These are phyloP conservation scores for Tulasnella sp. DNA, from an alignment of 768 basidiomycete genomes.

Conservation along the genomic window DNA sequence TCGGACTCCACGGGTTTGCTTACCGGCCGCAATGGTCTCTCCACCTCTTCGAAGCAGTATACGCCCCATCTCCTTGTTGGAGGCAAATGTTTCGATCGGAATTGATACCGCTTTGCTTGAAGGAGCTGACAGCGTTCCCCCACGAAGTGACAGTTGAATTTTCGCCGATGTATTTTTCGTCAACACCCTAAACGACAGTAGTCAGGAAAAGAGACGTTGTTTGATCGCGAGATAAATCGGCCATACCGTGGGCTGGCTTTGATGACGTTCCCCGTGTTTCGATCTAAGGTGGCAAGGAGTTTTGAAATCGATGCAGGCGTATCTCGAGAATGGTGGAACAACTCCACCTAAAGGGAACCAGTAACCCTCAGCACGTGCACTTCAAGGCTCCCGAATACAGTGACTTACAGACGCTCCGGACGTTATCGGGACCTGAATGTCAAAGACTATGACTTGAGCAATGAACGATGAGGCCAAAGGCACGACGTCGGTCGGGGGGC, in stretches of 20 bases:
- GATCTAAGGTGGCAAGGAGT: slow-evolving; percentile 77
- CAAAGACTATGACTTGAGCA: slow-evolving; percentile 92
- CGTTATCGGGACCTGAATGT: slow-evolving; percentile 86
- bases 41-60: slow-evolving; percentile 85
- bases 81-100: slow-evolving; percentile 81
- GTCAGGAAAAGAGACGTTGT: background rate
- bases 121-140: slow-evolving; percentile 55
- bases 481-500: slow-evolving; percentile 69
- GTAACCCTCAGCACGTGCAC: background rate
- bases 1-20: slow-evolving; percentile 32
- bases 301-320: slow-evolving; percentile 87
- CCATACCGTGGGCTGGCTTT: slow-evolving; percentile 82
- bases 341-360: slow-evolving; percentile 61
- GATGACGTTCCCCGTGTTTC: slow-evolving; percentile 68
- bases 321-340: slow-evolving; percentile 93
- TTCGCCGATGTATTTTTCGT: slow-evolving; percentile 85
- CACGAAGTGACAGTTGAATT: slow-evolving; percentile 77
- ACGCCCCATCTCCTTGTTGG: slow-evolving; percentile 96
- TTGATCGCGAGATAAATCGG: background rate
- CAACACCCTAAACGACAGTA: slow-evolving; percentile 61
- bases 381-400: background rate
- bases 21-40: slow-evolving; percentile 93
- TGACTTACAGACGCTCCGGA: slow-evolving; percentile 72
- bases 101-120: slow-evolving; percentile 58
- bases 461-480: slow-evolving; percentile 77